Evolutionary conservation across 306 rosid genomes (phyloP).

Genomic region (Acacia confusa): DNA sequence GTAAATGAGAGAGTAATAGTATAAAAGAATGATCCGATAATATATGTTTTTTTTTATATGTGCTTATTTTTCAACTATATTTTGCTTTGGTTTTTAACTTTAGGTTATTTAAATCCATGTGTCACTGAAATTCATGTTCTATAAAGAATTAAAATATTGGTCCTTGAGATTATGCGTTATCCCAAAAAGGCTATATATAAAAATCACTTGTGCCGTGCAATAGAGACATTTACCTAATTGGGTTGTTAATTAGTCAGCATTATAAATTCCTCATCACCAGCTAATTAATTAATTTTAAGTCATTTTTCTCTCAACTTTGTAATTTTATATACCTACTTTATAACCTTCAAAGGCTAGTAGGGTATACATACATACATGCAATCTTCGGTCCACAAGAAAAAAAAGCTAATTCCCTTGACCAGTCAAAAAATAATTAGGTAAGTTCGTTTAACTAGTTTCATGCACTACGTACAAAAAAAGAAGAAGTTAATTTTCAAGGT

Average conservation of each 20-base stretch:
- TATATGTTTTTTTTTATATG: neutral
- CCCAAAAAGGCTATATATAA: neutral
- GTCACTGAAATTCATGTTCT: neutral
- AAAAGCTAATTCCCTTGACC: neutral
- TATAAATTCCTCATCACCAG: neutral
- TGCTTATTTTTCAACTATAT: neutral
- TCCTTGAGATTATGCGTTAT: too few relatives aligned
- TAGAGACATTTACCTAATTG: neutral
- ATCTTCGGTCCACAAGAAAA: neutral
- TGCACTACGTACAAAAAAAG: too few relatives aligned
- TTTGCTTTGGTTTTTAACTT: neutral
- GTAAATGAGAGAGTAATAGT: neutral
- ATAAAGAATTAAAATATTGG: neutral
- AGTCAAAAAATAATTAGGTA: neutral
- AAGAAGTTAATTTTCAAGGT: too few relatives aligned
- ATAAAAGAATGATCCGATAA: neutral
- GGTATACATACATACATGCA: too few relatives aligned
- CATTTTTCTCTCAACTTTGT: neutral
- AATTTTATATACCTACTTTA: neutral
- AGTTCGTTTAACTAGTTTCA: neutral
- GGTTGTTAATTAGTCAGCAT: neutral
- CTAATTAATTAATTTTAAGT: neutral
- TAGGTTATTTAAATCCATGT: neutral
- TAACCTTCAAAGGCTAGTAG: neutral
- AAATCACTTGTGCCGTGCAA: neutral